Evolutionary conservation across 202 grass and related monocot species (phyloP), one percentile per base, ranked within the genome.

Genomic region (Carex arenaria): DNA sequence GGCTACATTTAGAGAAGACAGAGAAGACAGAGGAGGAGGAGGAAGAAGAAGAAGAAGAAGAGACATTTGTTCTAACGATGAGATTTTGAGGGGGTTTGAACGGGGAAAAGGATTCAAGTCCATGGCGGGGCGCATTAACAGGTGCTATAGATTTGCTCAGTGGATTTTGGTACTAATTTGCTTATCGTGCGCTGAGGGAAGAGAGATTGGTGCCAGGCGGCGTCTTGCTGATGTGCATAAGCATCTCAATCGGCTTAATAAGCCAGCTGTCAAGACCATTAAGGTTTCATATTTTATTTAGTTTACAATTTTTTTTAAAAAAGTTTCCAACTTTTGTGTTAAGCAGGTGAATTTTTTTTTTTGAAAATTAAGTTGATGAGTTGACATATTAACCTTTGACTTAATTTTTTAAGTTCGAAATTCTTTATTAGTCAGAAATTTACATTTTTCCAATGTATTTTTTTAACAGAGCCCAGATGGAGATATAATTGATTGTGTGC

Each of bases 401-500:
- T 77, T 26, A 36, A 77, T 7, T 52, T 55, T 42, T 77, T 11
- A 32, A 28, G 51, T 57, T 75, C 36, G 72, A 72, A 52, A 51
- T 52, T 72, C 10, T 51, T 71, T 84, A 10, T 31, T 63, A 28
- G 42, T 80, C 36, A 49, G 79, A 82, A 36, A 26, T 65, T 45
- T 53, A 53, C 12, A 8, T 79, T 59, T 42, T n/a, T 61, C 68
- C 30, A 67, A 82, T 81, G 34, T 4, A 17, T 53, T 54, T 30
- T 68, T 34, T 45, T 31, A 86, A 70, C 88, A 98, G 95, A 98
- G 95, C 66, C 93, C 95, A 57, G 95, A 98, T 67, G 93, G 93
- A 65, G 95, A 98, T 82, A 92, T 83, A 72, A 98, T 98, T 64
- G 95, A 98, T 55, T 98, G 95, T 83, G 93, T 98, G 82, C 95